These are phyloP conservation scores for Linnemannia exigua DNA, from an alignment of 192 early-diverging fungal species.

Conservation along the genomic window DNA sequence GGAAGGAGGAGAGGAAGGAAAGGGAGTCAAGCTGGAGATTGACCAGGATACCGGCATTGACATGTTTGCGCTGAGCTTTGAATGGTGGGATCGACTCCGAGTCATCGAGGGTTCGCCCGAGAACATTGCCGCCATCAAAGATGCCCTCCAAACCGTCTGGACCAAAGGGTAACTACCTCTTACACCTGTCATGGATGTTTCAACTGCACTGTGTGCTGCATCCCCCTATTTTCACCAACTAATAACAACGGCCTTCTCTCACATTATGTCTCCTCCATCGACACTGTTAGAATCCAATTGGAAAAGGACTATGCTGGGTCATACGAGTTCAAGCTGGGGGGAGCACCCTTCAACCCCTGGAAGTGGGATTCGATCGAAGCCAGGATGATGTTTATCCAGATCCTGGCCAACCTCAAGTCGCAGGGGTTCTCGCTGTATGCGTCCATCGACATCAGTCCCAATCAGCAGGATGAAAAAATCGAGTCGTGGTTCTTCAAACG, in stretches of 20 bases:
- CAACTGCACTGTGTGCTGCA: too few species aligned
- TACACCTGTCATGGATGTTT: too few species aligned
- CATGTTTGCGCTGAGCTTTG: neutral
- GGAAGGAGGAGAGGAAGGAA: neutral
- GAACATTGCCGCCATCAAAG: neutral
- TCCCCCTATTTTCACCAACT: neutral
- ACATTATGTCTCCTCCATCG: neutral
- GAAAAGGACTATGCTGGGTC: conserved; percentile 10
- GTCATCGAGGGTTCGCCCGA: neutral
- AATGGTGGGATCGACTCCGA: conserved; percentile 2
- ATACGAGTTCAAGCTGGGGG: conserved; percentile 13
- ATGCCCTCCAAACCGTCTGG: neutral
- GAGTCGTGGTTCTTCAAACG: conserved; percentile 5
- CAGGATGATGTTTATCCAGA: conserved; percentile 1
- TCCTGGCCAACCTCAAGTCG: neutral
- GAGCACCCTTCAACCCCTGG: neutral
- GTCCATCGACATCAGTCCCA: neutral
- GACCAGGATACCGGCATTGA: neutral
- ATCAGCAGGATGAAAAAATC: neutral
- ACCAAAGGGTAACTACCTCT: neutral
- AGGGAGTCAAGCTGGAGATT: neutral
- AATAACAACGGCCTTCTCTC: neutral
- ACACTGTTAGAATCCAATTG: neutral
- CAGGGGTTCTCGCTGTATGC: conserved; percentile 3
- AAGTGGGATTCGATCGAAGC: neutral